A percentile compares a stretch with the other conserved stretches of the same genome.
Evolutionary conservation across 768 basidiomycete genomes (phyloP).

Genomic region (Russula compacta): DNA sequence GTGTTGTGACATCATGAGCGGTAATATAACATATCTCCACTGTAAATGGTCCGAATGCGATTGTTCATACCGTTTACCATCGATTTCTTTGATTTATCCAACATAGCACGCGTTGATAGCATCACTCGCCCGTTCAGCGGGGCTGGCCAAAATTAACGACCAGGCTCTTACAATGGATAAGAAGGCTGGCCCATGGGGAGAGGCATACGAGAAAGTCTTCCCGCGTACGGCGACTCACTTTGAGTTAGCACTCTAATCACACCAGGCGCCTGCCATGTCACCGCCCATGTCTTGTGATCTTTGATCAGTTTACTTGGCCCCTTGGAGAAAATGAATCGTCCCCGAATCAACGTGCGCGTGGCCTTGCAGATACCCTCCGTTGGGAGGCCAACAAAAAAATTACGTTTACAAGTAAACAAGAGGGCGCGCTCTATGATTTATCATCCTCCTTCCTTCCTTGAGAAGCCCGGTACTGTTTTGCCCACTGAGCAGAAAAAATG

Average conservation of each 20-base stretch:
- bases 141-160: not conserved
- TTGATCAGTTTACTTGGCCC: not conserved
- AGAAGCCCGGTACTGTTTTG: constrained; percentile 15
- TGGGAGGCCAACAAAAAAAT: not conserved
- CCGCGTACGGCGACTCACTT: not conserved
- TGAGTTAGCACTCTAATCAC: not conserved
- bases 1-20: not conserved
- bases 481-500: constrained; percentile 10
- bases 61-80: not conserved
- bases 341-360: not conserved
- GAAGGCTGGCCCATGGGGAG: no score
- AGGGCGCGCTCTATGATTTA: constrained; percentile 7
- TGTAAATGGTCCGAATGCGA: not conserved
- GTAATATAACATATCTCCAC: not conserved
- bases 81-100: not conserved
- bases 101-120: not conserved
- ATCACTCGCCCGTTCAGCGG: not conserved
- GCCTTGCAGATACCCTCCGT: not conserved
- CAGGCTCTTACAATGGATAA: not conserved
- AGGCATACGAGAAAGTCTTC: not conserved
- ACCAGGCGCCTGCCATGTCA: not conserved
- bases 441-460: constrained; percentile 10
- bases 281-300: not conserved
- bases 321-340: not conserved
- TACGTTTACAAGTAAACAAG: not conserved